Percentiles rank a stretch among this genome's conserved stretches.
phyloP scores from a whole-genome alignment of 1,139 yeast genomes.

The Yamadazyma trypodendri region DNA sequence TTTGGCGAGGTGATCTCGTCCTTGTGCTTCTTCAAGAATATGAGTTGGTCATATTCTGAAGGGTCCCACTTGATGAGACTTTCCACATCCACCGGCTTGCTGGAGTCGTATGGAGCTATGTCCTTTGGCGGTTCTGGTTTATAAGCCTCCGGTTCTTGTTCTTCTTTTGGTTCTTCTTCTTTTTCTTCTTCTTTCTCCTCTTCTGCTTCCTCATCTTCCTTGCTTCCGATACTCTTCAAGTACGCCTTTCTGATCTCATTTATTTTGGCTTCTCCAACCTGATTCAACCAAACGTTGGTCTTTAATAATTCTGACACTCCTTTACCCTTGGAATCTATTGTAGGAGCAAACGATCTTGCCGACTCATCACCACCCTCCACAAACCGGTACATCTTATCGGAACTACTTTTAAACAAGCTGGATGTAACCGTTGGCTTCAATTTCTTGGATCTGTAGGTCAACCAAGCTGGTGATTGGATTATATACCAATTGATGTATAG shows the following conservation, averaged over 20 bases:
- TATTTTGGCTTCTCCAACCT: constrained; percentile 58
- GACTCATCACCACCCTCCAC: constrained; percentile 36
- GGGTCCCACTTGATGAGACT: constrained; percentile 41
- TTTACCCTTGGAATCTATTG: constrained; percentile 66
- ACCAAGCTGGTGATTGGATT: constrained; percentile 80
- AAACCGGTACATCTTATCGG: constrained; percentile 20
- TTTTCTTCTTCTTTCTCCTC: constrained; percentile 4
- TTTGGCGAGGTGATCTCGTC: constrained; percentile 27
- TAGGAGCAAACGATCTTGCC: constrained; percentile 76
- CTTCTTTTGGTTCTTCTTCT: constrained; percentile 6
- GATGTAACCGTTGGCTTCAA: constrained; percentile 28
- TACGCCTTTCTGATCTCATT: constrained; percentile 33
- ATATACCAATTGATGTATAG: constrained; percentile 88
- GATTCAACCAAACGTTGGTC: constrained; percentile 76
- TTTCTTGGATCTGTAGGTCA: constrained; percentile 47
- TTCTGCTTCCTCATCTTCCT: constrained; percentile 1
- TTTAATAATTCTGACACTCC: constrained; percentile 64
- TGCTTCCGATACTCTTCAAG: constrained; percentile 16
- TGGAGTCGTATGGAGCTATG: constrained; percentile 12
- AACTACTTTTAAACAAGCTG: constrained; percentile 19
- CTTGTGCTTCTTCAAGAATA: constrained; percentile 27
- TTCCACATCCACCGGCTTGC: constrained; percentile 24
- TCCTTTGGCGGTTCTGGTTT: constrained; percentile 11
- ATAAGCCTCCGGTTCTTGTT: not conserved
- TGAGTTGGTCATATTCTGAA: constrained; percentile 24